phyloP scores from a whole-genome alignment of 73 alveolate species.

The Durusdinium trenchii region DNA sequence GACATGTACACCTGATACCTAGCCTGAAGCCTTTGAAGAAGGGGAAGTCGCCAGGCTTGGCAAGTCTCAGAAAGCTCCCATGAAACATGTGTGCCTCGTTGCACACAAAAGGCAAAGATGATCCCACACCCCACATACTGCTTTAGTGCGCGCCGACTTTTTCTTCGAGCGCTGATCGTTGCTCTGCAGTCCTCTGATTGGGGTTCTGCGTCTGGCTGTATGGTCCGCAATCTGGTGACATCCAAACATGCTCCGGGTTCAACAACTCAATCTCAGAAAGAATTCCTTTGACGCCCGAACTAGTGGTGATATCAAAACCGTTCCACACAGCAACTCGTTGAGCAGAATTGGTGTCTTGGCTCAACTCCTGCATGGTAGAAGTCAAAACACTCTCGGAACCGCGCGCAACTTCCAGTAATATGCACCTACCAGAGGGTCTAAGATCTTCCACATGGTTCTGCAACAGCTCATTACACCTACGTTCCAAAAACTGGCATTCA shows the following conservation, averaged over 20 bases:
- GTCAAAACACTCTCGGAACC: background rate
- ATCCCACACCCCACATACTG: background rate
- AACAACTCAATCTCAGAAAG: background rate
- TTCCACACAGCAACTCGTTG: background rate
- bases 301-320: background rate
- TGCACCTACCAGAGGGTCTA: too few species aligned
- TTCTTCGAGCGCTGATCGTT: background rate
- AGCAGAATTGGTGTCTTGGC: background rate
- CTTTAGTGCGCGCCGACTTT: background rate
- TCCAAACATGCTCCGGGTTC: background rate
- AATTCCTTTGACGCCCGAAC: background rate
- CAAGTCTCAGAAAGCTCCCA: background rate
- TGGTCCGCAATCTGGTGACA: background rate
- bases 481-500: too few species aligned
- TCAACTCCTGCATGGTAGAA: background rate
- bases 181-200: background rate
- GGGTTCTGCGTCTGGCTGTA: background rate
- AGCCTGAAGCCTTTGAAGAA: background rate
- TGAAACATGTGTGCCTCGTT: background rate
- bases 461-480: too few species aligned
- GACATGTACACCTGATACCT: background rate
- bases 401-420: background rate
- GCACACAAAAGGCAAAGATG: background rate
- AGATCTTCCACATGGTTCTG: too few species aligned
- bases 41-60: slow-evolving; percentile 18